Base-by-base conservation (phyloP, 2,329 filamentous ascomycete species). In the Colletotrichum cordylinicola region DNA sequence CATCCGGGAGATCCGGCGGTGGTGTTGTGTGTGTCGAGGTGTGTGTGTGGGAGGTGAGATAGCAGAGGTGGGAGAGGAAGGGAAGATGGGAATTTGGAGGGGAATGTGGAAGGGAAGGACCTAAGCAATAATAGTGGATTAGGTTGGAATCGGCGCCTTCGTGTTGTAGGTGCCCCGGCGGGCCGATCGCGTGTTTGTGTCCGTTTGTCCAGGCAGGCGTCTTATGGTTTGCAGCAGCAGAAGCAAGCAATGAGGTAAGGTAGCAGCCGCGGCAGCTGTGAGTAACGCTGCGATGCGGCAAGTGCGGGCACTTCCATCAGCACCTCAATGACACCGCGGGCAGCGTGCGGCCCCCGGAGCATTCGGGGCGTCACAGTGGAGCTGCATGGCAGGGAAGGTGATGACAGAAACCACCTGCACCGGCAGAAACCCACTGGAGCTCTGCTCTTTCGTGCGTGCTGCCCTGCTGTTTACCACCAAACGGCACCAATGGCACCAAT, bases 1-100 rank as follows among this genome's bases (percentile, higher is more conserved):
- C 81, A 82, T 84, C 81, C 82, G 82, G 78, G 67, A 72, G 74
- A 81, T 83, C 82, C 83, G 84, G 74, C 4, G n/a, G 43, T 52
- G 43, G n/a, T 21, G 43, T 52, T 21, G 43, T 52, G 43, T 52
- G 43, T 52, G 43, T 52, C 43, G 43, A 52, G 43, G 43, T 4
- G 5, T 18, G 43, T 52, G n/a, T 52, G 43, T 21, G 43, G n/a
- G 1, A 52, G 43, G 43, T 13, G 29, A 58, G 52, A 27, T 37
- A 4, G 55, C 9, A 58, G 52, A 33, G n/a, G 56, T 35, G 56
- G 69, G 60, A 58, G 73, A 58, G 39, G 21, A 70, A 48, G 73
- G 64, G 70, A 60, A 72, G 62, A 67, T 56, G 62, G 29, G 43
- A 60, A 31, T 55, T n/a, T 29, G 58, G 31, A 15, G 31, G 71